Evolutionary conservation across 345 rosid species (phyloP).

Genomic region (Excoecaria cochinchinensis): DNA sequence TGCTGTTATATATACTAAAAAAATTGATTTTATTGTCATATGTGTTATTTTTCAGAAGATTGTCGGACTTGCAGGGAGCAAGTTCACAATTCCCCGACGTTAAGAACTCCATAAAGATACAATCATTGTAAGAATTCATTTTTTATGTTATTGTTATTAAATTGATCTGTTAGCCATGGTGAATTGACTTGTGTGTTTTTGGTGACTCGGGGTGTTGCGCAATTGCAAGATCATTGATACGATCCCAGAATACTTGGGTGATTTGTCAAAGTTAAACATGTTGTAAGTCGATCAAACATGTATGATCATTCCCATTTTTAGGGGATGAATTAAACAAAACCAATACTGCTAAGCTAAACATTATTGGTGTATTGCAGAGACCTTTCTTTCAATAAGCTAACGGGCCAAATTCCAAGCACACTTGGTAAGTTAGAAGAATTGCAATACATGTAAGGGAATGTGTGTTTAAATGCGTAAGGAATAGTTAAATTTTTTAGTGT

Average conservation of each 20-base stretch:
- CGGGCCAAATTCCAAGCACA: slow-evolving; percentile 45
- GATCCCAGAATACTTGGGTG: too few relatives aligned
- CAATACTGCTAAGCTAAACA: too few relatives aligned
- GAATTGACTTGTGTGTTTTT: too few relatives aligned
- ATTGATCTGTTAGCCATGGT: not conserved
- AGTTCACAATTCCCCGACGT: slow-evolving; percentile 54
- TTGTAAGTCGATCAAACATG: too few relatives aligned
- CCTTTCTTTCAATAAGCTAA: slow-evolving; percentile 72
- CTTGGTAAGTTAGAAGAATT: slow-evolving; percentile 12
- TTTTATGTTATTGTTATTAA: not conserved
- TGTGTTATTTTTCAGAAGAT: slow-evolving; percentile 49
- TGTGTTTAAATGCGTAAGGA: too few relatives aligned
- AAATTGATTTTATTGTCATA: not conserved
- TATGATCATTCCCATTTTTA: too few relatives aligned
- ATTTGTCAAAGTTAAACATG: too few relatives aligned
- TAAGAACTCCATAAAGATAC: slow-evolving; percentile 15
- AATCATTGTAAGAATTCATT: slow-evolving; percentile 40
- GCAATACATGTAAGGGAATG: slow-evolving; percentile 46
- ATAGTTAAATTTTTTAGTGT: too few relatives aligned
- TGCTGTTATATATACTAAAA: not conserved
- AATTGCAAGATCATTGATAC: too few relatives aligned
- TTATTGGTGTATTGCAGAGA: slow-evolving; percentile 59
- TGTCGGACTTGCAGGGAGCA: slow-evolving; percentile 60
- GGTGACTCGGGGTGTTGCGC: too few relatives aligned
- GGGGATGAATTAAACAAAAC: too few relatives aligned